Base-by-base conservation (phyloP, 2,329 filamentous ascomycete genomes). In the Fusarium tricinctum region DNA sequence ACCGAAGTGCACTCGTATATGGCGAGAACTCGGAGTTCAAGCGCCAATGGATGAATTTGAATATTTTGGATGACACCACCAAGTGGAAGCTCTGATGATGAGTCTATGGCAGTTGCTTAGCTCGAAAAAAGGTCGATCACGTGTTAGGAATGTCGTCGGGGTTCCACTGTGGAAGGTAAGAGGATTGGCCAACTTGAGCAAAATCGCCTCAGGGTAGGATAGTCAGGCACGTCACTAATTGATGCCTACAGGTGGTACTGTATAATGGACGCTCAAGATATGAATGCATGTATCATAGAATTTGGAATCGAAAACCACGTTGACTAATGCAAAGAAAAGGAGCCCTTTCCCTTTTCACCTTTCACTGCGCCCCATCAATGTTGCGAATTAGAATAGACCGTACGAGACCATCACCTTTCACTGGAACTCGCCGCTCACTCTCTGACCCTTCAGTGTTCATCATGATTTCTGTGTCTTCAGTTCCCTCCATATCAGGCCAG, bases 401-500 rank as follows among this genome's bases (percentile, higher is more conserved):
- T 22, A 84, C 78, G 55, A 82, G 79, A 2, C 86, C 86, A 52
- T 77, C 80, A 5, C 86, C 86, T 53, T 75, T 81, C 4, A 85
- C 71, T 13, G 68, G 73, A n/a, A 87, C 74, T 13, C 51, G 68
- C 19, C 12, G 46, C 30, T 56, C 48, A 9, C 62, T 60, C 6
- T 66, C 20, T 14, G 40, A 32, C 33, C 35, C 65, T 46, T 17
- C 67, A 68, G 62, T 59, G 53, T n/a, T 79, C 52, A 80, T 61
- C 2, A 51, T 54, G 12, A 48, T 38, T 1, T 58, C 68, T 51
- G 80, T 74, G 22, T 69, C 75, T 6, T 77, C 75, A 1, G 66
- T 66, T 0, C 79, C 70, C 14, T 69, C 65, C 43, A 79, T 57
- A 71, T 86, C 84, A 0, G 88, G 89, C 77, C 84, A 86, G 75